These are phyloP conservation scores for Wickerhamomyces xylosicus DNA, from an alignment of 805 yeast genomes.

Conservation along the genomic window DNA sequence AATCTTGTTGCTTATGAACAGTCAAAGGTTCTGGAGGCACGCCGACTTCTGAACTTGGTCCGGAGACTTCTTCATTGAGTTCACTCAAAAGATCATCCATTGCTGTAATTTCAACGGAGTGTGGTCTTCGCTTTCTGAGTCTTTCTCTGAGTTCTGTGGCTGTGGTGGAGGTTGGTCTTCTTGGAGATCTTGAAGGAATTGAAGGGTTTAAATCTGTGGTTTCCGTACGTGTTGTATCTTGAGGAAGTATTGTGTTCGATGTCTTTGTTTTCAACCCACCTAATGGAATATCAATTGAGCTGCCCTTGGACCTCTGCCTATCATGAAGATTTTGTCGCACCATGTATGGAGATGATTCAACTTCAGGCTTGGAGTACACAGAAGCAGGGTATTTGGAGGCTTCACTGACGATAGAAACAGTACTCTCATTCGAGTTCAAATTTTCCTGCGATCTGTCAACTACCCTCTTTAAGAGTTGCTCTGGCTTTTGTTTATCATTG, in stretches of 20 bases:
- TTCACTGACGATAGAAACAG: not conserved
- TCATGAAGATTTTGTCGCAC: too few relatives aligned
- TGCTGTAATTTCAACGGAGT: constrained; percentile 4
- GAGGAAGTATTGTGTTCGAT: constrained; percentile 2
- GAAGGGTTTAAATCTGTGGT: constrained; percentile 10
- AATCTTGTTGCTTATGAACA: not conserved
- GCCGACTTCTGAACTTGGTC: constrained; percentile 1
- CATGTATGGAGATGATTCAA: too few relatives aligned
- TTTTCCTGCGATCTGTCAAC: not conserved
- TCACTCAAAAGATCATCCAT: constrained; percentile 10
- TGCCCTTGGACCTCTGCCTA: constrained; percentile 1
- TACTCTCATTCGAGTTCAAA: not conserved
- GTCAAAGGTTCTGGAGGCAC: not conserved
- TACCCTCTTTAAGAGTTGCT: not conserved
- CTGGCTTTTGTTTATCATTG: too few relatives aligned
- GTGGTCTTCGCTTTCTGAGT: constrained; percentile 7
- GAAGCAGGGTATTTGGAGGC: constrained; percentile 8
- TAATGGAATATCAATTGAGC: constrained; percentile 14
- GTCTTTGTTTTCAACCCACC: constrained; percentile 14
- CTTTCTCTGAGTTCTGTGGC: constrained; percentile 2
- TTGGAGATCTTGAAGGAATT: constrained; percentile 20
- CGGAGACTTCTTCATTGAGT: constrained; percentile 5
- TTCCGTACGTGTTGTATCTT: constrained; percentile 5
- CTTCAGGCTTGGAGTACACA: not conserved
- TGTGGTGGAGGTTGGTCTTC: constrained; percentile 16